Evolutionary conservation across 176 grass and related monocot species (phyloP).

Genomic region (Avena atlantica): DNA sequence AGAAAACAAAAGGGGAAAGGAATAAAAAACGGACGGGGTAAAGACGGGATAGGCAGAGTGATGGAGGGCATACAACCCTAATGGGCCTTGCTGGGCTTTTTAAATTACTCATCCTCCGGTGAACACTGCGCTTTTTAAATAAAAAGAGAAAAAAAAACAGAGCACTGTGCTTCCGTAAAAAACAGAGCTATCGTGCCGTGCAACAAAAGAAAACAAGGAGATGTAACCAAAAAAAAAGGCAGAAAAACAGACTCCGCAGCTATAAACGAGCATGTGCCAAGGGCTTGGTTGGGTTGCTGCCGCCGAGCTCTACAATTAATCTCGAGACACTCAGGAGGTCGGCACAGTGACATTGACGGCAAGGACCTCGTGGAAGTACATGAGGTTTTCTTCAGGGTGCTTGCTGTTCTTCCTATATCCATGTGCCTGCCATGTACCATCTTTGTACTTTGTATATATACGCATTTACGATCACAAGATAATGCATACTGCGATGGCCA

Average conservation of each 20-base stretch:
- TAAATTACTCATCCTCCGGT: not conserved
- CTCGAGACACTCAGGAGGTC: not conserved
- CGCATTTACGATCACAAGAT: not conserved
- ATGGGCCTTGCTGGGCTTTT: constrained; percentile 42
- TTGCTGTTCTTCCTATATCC: not conserved
- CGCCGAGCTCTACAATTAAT: not conserved
- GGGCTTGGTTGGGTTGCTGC: not conserved
- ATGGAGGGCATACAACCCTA: constrained; percentile 42
- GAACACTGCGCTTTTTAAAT: not conserved
- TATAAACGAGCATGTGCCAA: not conserved
- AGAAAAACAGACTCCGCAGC: not conserved
- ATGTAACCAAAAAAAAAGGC: not conserved
- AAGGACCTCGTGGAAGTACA: not conserved
- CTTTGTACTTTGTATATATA: not conserved
- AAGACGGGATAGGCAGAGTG: constrained; percentile 13
- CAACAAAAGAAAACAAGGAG: not conserved
- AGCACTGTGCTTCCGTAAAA: not conserved
- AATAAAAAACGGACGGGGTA: not conserved
- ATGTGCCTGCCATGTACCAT: not conserved
- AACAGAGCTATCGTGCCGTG: not conserved
- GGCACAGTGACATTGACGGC: not conserved
- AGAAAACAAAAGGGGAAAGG: constrained; percentile 28
- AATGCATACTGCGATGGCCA: no score
- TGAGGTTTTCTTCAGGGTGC: not conserved
- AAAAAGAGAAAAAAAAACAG: not conserved